phyloP scores from a whole-genome alignment of 2,329 filamentous ascomycete species.

The Rhinocladiella similis region DNA sequence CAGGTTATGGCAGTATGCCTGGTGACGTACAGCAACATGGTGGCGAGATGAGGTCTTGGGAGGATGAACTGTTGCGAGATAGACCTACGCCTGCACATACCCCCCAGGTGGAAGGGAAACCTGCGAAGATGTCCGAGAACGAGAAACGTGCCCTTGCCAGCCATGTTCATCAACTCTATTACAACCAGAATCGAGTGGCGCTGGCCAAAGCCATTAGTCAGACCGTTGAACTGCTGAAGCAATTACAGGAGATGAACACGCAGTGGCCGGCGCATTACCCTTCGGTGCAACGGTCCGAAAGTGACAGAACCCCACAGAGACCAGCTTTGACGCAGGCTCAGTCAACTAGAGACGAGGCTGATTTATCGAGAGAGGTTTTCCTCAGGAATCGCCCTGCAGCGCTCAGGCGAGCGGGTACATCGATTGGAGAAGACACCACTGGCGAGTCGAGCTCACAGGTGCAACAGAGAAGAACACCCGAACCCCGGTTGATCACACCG shows the following conservation, averaged over 20 bases:
- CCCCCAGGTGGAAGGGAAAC: slow-evolving; percentile 50
- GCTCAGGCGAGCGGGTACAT: slow-evolving; percentile 71
- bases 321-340: slow-evolving; percentile 39
- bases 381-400: slow-evolving; percentile 47
- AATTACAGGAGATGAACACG: slow-evolving; percentile 83
- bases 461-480: slow-evolving; percentile 61
- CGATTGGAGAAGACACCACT: slow-evolving; percentile 54
- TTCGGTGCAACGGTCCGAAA: slow-evolving; percentile 67
- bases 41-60: slow-evolving; percentile 50
- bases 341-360: slow-evolving; percentile 35
- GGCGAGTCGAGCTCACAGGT: slow-evolving; percentile 73
- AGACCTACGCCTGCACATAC: slow-evolving; percentile 58
- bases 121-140: slow-evolving; percentile 55
- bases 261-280: slow-evolving; percentile 96
- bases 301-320: slow-evolving; percentile 34
- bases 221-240: slow-evolving; percentile 79
- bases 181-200: slow-evolving; percentile 82
- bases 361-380: slow-evolving; percentile 5
- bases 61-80: slow-evolving; percentile 58
- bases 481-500: slow-evolving; percentile 83
- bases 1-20: slow-evolving; percentile 81
- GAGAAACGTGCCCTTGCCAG: slow-evolving; percentile 71
- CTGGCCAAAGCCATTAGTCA: slow-evolving; percentile 85
- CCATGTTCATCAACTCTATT: slow-evolving; percentile 78
- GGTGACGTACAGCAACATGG: slow-evolving; percentile 58